These are phyloP conservation scores for Dictyostelium purpureum DNA, from an alignment of 78 protist genomes.

Conservation along the genomic window DNA sequence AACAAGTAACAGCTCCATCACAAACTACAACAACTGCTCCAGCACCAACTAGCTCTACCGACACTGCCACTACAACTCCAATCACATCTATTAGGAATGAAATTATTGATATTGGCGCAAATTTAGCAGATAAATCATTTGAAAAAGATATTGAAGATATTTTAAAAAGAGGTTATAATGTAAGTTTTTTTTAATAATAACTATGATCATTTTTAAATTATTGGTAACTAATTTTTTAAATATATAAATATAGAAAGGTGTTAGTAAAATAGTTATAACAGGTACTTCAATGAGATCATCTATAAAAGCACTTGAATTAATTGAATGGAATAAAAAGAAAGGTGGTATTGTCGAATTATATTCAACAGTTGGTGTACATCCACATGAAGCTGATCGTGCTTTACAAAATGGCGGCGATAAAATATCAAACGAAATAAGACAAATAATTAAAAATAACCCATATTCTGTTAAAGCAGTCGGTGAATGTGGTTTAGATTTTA, in stretches of 20 bases:
- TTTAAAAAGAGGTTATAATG: constrained; percentile 19
- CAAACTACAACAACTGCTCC: background rate
- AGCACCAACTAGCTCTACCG: background rate
- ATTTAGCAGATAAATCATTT: constrained; percentile 71
- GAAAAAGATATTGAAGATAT: constrained; percentile 28
- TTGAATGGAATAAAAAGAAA: constrained; percentile 9
- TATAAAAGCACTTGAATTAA: constrained; percentile 46
- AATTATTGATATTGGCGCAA: constrained; percentile 82
- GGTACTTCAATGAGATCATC: constrained; percentile 63
- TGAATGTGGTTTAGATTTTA: constrained; percentile 82
- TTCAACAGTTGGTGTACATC: constrained; percentile 80
- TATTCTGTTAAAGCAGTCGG: constrained; percentile 63
- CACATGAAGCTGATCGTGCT: constrained; percentile 77
- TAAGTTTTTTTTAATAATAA: background rate
- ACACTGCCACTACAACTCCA: background rate
- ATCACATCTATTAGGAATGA: background rate
- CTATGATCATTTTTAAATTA: background rate
- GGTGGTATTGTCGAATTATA: constrained; percentile 6
- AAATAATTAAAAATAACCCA: background rate
- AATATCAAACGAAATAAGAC: background rate
- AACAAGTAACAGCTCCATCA: background rate
- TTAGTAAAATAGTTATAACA: constrained; percentile 47
- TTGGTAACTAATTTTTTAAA: background rate
- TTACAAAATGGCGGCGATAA: background rate
- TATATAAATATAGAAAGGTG: constrained; percentile 23